Evolutionary conservation across 2,329 filamentous ascomycete genomes (phyloP).

Genomic region (Nannizziopsis arthrosporioides): DNA sequence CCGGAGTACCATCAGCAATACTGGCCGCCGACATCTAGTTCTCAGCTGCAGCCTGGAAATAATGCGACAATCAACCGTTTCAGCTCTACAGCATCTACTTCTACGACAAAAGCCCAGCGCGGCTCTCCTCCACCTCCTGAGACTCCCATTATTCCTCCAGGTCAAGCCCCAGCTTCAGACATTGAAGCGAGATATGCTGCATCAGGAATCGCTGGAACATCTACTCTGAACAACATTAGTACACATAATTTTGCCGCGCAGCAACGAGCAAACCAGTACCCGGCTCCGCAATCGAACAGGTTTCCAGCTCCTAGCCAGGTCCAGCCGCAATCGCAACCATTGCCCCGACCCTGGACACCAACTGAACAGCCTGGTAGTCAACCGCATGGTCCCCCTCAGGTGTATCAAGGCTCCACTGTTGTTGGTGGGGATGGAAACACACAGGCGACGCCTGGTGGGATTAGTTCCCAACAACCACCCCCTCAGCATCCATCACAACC

Average conservation of each 20-base stretch:
- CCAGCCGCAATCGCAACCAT: conserved; percentile 23
- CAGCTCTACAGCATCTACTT: conserved; percentile 79
- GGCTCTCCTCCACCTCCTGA: conserved; percentile 92
- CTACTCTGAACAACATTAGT: conserved; percentile 64
- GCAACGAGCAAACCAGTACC: conserved; percentile 70
- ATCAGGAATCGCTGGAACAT: conserved; percentile 75
- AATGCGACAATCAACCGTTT: conserved; percentile 47
- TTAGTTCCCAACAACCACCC: conserved; percentile 28
- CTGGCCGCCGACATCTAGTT: conserved; percentile 41
- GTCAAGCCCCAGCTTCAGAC: conserved; percentile 58
- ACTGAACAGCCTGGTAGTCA: conserved; percentile 79
- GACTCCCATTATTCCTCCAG: conserved; percentile 68
- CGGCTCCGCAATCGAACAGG: conserved; percentile 35
- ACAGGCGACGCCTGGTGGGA: conserved; percentile 19
- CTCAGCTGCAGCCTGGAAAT: conserved; percentile 39
- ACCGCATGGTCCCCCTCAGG: conserved; percentile 77
- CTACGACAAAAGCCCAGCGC: conserved; percentile 80
- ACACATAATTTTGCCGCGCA: conserved; percentile 67
- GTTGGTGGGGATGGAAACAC: conserved; percentile 29
- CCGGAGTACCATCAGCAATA: conserved; percentile 50
- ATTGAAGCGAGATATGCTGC: conserved; percentile 89
- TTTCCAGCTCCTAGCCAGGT: conserved; percentile 18
- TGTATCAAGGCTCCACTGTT: conserved; percentile 76
- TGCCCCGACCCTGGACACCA: conserved; percentile 73
- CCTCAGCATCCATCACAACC: conserved; percentile 31